phyloP scores from a whole-genome alignment of 805 yeast species.

The Saccharomyces mikatae region DNA sequence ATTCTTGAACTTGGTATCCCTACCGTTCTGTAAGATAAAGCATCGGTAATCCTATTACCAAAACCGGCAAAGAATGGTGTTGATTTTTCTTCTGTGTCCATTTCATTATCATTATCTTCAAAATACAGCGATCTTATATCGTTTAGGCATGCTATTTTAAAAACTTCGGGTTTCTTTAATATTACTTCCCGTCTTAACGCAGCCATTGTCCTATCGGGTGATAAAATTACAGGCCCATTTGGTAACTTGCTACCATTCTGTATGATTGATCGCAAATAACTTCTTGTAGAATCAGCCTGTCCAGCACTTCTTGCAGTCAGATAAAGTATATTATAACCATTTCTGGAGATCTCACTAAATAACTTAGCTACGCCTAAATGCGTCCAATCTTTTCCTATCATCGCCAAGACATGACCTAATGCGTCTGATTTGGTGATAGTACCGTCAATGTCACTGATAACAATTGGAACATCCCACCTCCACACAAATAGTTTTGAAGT shows the following conservation, averaged over 20 bases:
- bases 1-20: conserved; percentile 90
- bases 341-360: conserved; percentile 74
- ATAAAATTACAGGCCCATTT: conserved; percentile 83
- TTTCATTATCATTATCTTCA: conserved; percentile 4
- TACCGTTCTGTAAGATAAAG: conserved; percentile 86
- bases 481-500: conserved; percentile 71
- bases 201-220: conserved; percentile 95
- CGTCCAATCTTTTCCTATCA: conserved; percentile 96
- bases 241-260: conserved; percentile 76
- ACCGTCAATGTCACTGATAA: conserved; percentile 95
- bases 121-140: conserved; percentile 71
- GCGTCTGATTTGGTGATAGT: conserved; percentile 98
- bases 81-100: conserved; percentile 35
- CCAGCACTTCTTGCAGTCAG: conserved; percentile 94
- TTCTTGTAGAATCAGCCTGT: conserved; percentile 84
- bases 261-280: conserved; percentile 66
- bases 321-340: conserved; percentile 91
- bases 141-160: conserved; percentile 91
- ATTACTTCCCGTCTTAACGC: conserved; percentile 89
- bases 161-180: conserved; percentile 92
- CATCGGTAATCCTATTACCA: conserved; percentile 95
- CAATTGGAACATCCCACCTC: conserved; percentile 80
- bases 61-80: conserved; percentile 96
- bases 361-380: conserved; percentile 91
- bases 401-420: conserved; percentile 85